Evolutionary conservation across 768 basidiomycete genomes (phyloP).

Genomic region (Boletales sp.): DNA sequence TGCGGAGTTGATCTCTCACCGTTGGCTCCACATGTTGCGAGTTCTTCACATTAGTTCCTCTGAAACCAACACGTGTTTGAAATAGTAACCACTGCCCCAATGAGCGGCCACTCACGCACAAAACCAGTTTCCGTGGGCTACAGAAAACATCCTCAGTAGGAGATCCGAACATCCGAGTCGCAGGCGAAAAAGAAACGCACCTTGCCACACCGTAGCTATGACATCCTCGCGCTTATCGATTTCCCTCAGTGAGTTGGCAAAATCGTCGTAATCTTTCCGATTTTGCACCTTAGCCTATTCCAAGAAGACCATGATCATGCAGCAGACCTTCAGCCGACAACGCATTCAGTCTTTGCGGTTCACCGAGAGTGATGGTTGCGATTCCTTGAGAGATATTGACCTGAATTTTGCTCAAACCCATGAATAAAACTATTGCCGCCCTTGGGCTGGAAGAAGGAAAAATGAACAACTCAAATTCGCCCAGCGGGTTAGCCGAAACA

Average conservation of each 20-base stretch:
- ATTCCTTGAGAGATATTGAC: slow-evolving; percentile 53
- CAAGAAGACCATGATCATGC: slow-evolving; percentile 17
- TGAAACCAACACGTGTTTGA: slow-evolving; percentile 19
- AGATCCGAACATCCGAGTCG: neutral
- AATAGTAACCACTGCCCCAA: neutral
- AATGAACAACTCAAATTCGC: neutral
- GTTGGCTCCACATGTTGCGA: slow-evolving; percentile 11
- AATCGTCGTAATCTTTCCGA: slow-evolving; percentile 54
- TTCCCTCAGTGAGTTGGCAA: slow-evolving; percentile 54
- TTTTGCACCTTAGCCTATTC: neutral
- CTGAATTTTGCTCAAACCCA: slow-evolving; percentile 39
- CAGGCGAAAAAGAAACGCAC: slow-evolving; percentile 24
- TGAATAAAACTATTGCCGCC: neutral
- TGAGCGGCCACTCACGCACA: slow-evolving; percentile 54
- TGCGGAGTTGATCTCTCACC: slow-evolving; percentile 46
- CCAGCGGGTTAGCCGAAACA: too few relatives aligned
- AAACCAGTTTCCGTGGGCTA: slow-evolving; percentile 69
- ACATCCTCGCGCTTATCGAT: slow-evolving; percentile 62
- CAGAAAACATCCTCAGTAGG: neutral
- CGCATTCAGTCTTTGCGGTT: slow-evolving; percentile 58
- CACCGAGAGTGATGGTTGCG: slow-evolving; percentile 66
- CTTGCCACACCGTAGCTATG: slow-evolving; percentile 66
- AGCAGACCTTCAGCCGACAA: slow-evolving; percentile 45
- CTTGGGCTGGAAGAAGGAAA: neutral
- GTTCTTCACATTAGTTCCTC: slow-evolving; percentile 56